A percentile compares a stretch with the other conserved stretches of the same genome.
phyloP scores from a whole-genome alignment of 2,329 filamentous ascomycete species.

The Trichoderma lentiforme region DNA sequence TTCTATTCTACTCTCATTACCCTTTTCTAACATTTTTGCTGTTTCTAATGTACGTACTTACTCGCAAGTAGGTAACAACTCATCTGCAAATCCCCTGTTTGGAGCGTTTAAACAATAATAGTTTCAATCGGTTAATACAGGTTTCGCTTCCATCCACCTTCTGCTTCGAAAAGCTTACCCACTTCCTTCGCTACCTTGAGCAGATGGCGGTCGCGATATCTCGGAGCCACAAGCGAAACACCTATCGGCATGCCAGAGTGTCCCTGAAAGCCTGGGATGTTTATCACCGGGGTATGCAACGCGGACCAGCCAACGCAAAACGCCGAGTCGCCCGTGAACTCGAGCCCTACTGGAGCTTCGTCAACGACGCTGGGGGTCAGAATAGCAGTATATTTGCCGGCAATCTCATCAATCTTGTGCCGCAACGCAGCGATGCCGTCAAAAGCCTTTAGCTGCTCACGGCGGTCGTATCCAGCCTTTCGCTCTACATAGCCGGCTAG shows the following conservation, averaged over 20 bases:
- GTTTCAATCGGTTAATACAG: neutral
- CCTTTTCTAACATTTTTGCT: neutral
- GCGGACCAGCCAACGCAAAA: conserved; percentile 54
- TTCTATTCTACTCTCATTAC: neutral
- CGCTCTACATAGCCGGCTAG: conserved; percentile 53
- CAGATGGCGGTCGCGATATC: conserved; percentile 46
- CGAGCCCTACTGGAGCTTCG: conserved; percentile 53
- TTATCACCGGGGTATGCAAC: conserved; percentile 61
- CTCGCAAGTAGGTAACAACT: neutral
- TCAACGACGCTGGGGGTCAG: conserved; percentile 57
- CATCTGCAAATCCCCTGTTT: neutral
- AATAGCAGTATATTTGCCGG: conserved; percentile 50
- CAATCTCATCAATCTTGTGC: conserved; percentile 52
- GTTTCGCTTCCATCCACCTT: conserved; percentile 29
- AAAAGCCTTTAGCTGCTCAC: conserved; percentile 48
- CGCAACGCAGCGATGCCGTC: conserved; percentile 53
- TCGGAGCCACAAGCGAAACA: conserved; percentile 47
- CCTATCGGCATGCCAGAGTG: conserved; percentile 55
- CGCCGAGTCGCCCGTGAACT: conserved; percentile 51
- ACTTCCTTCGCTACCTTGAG: conserved; percentile 41
- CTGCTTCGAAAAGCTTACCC: conserved; percentile 33
- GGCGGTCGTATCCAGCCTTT: conserved; percentile 38
- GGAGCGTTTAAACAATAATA: neutral
- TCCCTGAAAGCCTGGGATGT: conserved; percentile 61
- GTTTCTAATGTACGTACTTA: neutral